Percentiles rank a stretch among this genome's conserved stretches.
Evolutionary conservation across 2,329 filamentous ascomycete genomes (phyloP).

Genomic region (Fusarium protoensiforme): DNA sequence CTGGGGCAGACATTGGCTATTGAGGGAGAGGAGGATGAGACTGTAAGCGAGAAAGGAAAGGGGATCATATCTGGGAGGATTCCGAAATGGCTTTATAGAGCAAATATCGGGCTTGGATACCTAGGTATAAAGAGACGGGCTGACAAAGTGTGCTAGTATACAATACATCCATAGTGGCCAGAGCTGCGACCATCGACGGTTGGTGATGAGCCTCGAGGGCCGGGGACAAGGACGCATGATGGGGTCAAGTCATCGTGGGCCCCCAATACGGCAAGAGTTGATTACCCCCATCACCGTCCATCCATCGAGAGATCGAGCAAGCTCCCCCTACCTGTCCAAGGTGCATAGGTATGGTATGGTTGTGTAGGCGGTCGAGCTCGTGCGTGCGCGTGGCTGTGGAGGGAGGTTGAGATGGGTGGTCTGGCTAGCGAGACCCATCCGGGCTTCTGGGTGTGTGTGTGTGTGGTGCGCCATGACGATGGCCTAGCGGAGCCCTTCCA

Average conservation of each 20-base stretch:
- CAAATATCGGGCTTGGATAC: neutral
- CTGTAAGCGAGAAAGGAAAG: neutral
- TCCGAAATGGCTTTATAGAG: slow-evolving; percentile 36
- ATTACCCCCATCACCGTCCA: neutral
- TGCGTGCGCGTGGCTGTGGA: slow-evolving; percentile 32
- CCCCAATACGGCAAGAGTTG: neutral
- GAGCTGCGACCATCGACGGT: slow-evolving; percentile 33
- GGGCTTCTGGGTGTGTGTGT: neutral
- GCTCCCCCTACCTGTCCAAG: neutral
- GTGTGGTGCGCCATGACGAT: slow-evolving; percentile 3
- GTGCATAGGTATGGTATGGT: neutral
- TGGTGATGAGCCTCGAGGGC: slow-evolving; percentile 35
- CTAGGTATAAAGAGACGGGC: neutral
- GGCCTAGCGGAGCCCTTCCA: neutral
- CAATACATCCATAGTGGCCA: slow-evolving; percentile 9
- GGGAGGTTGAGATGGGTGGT: slow-evolving; percentile 22
- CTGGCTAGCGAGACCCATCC: neutral
- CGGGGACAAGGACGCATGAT: slow-evolving; percentile 21
- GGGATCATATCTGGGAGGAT: neutral
- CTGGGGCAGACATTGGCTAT: slow-evolving; percentile 42
- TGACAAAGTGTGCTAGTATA: neutral
- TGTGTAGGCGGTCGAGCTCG: neutral
- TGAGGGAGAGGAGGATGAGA: neutral
- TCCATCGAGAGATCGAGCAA: neutral
- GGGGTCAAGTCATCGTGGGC: slow-evolving; percentile 30